Base-by-base conservation (phyloP, 2,329 filamentous ascomycete species). In the Thielaviopsis musarum region DNA sequence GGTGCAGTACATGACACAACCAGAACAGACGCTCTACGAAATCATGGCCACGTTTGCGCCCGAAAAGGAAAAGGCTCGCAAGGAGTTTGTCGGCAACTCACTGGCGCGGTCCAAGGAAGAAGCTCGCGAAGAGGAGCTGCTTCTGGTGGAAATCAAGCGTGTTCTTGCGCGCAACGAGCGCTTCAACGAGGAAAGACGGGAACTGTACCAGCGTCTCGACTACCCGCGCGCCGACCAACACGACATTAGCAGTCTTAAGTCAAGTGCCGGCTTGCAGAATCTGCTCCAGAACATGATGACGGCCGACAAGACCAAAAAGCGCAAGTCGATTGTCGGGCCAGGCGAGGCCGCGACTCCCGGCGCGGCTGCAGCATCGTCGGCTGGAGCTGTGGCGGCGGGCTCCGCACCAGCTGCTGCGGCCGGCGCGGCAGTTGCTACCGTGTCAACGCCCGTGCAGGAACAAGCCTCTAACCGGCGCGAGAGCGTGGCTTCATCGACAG, bases 261-360 rank as follows among this genome's bases (percentile, higher is more conserved):
- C 87, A 19, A 94, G 87, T 58, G 77, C 84, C 63, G 89, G 89
- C 7, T 74, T 98, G 3, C 83, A 88, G 59, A 82, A 84, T 58
- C 79, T 97, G 19, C 81, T 95, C 62, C 84, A 91, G 67, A 90
- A 85, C 64, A 80, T 97, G 41, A 81, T 95, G 70, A 82, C 80
- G 60, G 84, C 84, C 58, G 91, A 96, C 70, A 91, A 93, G 70
- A 84, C 83, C 63, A 94, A 95, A 76, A 96, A 96, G 72, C 84
- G 88, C 61, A 89, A 84, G 69, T 84, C 84, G 4, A 73, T 86
- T 26, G 77, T 85, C 66, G 81, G 79, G 2, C 77, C 85, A 66
- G 81, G 78, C 3, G 73, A 76, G 9, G 84, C 85, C 26, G 77
- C 74, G 28, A 70, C 70, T 30, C 78, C 74, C 60, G 75, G 78